Conservation (phyloP, 163 green algal species). For the Smithsoniella earleae region DNA sequence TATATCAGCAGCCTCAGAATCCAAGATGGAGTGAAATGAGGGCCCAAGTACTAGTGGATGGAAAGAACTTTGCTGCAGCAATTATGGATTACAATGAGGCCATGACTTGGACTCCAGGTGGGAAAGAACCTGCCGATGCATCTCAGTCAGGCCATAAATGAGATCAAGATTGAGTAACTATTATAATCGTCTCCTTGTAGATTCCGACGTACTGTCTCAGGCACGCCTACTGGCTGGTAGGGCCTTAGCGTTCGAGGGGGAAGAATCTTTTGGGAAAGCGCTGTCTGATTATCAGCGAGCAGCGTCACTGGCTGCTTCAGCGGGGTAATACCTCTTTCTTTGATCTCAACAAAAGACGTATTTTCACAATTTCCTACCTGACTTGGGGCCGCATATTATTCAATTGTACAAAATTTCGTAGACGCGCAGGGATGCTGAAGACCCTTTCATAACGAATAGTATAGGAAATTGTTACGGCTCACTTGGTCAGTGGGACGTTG, state of each 20-base stretch:
- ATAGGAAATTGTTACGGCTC: constrained; percentile 61
- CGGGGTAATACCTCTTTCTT: too few relatives aligned
- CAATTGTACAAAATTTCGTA: too few relatives aligned
- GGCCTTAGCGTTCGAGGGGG: constrained; percentile 64
- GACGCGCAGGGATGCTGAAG: constrained; percentile 43
- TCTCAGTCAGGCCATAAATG: not conserved
- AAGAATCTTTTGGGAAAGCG: constrained; percentile 51
- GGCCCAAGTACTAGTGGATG: constrained; percentile 50
- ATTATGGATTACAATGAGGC: constrained; percentile 58
- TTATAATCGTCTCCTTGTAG: too few relatives aligned
- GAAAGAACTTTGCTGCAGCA: constrained; percentile 64
- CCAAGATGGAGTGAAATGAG: constrained; percentile 58
- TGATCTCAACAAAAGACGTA: too few relatives aligned
- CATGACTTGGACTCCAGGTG: constrained; percentile 9
- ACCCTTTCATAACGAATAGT: constrained; percentile 72
- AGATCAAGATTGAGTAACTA: too few relatives aligned
- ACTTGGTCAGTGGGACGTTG: constrained; percentile 51
- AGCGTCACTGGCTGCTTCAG: constrained; percentile 38
- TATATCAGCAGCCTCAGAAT: constrained; percentile 37
- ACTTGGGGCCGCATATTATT: too few relatives aligned
- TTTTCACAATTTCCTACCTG: too few relatives aligned
- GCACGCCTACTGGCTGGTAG: constrained; percentile 53
- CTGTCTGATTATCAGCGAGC: constrained; percentile 55
- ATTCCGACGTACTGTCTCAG: constrained; percentile 22
- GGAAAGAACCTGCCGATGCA: not conserved